Conservation (phyloP, 106 monocot genomes). For the Xerophyta viscosa region DNA sequence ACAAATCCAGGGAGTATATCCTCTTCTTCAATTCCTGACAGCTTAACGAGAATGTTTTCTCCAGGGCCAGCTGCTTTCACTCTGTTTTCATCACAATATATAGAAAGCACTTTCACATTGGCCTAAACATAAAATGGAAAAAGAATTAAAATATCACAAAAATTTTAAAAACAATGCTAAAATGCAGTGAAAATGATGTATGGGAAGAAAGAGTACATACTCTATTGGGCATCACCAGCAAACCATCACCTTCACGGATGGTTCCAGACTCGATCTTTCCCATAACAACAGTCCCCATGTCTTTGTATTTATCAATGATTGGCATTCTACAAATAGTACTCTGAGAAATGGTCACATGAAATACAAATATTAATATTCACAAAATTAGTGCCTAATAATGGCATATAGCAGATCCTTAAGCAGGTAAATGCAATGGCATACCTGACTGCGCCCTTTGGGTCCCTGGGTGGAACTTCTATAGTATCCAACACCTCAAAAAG, state of each 20-base stretch:
- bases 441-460: slow-evolving; percentile 81
- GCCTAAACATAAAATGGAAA: slow-evolving; percentile 29
- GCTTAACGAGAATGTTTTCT: slow-evolving; percentile 82
- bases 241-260: slow-evolving; percentile 75
- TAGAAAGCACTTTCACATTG: slow-evolving; percentile 72
- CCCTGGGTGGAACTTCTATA: slow-evolving; percentile 76
- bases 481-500: slow-evolving; percentile 86
- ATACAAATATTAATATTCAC: no score
- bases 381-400: no score
- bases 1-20: slow-evolving; percentile 94
- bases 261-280: slow-evolving; percentile 96
- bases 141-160: background rate
- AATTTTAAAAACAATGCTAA: background rate
- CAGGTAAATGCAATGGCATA: no score
- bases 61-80: slow-evolving; percentile 66
- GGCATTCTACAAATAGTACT: slow-evolving; percentile 57
- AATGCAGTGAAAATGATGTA: background rate
- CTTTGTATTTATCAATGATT: slow-evolving; percentile 96
- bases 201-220: slow-evolving; percentile 29
- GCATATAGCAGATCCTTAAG: no score
- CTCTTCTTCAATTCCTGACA: slow-evolving; percentile 89
- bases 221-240: slow-evolving; percentile 92
- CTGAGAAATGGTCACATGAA: no score
- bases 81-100: slow-evolving; percentile 75
- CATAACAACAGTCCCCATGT: slow-evolving; percentile 98